Base-by-base conservation (phyloP, 1,284 basidiomycete genomes). In the Kalmanozyma brasiliensis region DNA sequence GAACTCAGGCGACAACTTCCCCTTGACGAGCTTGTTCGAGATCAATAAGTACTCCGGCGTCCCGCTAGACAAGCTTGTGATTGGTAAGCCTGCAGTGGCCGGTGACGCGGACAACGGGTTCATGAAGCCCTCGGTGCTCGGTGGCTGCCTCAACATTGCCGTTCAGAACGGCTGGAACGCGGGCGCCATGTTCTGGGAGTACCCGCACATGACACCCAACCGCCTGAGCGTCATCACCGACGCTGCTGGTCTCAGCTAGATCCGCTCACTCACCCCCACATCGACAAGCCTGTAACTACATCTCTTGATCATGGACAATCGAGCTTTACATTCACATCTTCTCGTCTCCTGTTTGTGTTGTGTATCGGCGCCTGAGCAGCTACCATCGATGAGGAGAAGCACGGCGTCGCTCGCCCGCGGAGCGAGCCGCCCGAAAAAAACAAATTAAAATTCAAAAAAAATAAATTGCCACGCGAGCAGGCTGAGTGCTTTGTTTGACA, bases 51-150 rank as follows among this genome's bases (percentile, higher is more conserved):
- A 83, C 42, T 47, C 56, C 8, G 87, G 87, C 33, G 85, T 89
- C 6, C 74, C 84, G 3, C 76, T 87, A 35, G 77, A 84, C 76
- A 86, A 86, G 80, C 74, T 86, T 35, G 85, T 87, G 51, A 87
- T 90, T 52, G 89, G 89, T 4, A 90, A 90, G 81, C 89, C 88
- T 0, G 88, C 84, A 0, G 75, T 62, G 13, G 79, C 4, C 34
- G 77, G 83, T 8, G 87, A 88, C 73, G 88, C 88, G 3, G 84
- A 52, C 67, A 88, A 85, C 65, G 89, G 89, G 4, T 89, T 84
- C 74, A 88, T 89, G 53, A 79, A 78, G 20, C 82, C 88, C 3
- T 73, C 83, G 0, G 85, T 85, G 0, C 84, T 89, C 13, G 87
- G 88, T 11, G 77, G 76, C 1, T 90, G 88, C 74, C 78, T 89